Percentiles rank a stretch among this genome's conserved stretches.
These are phyloP conservation scores for Inga leiocalycina DNA, from an alignment of 306 rosid species.

Conservation along the genomic window DNA sequence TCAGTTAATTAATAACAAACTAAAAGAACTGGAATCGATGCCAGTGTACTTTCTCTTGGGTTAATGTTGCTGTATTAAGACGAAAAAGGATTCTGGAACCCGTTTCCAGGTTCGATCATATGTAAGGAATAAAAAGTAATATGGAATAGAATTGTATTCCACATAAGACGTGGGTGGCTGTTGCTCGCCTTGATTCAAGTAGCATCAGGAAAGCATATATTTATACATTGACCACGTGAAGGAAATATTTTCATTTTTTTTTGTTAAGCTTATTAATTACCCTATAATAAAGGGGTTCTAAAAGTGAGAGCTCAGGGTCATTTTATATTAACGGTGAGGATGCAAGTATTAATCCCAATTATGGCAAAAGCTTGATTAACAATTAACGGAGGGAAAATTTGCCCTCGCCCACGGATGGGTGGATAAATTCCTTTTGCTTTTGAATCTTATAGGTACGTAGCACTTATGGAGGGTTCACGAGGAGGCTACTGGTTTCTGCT, in stretches of 20 bases:
- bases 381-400: background rate
- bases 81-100: constrained; percentile 2
- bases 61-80: background rate
- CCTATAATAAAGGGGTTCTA: background rate
- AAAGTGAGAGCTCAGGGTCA: no score
- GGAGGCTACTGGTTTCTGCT: background rate
- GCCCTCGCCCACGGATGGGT: background rate
- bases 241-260: background rate
- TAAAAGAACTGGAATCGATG: constrained; percentile 27
- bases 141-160: constrained; percentile 56
- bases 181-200: constrained; percentile 28
- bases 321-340: background rate
- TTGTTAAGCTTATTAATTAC: background rate
- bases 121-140: background rate
- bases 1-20: constrained; percentile 7
- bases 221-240: background rate
- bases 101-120: constrained; percentile 10
- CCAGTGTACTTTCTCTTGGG: background rate
- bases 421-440: background rate
- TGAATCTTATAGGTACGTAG: background rate
- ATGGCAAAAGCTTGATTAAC: background rate
- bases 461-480: constrained; percentile 9
- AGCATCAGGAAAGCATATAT: constrained; percentile 27
- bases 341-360: background rate
- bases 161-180: constrained; percentile 29